Conservation (phyloP, 2,329 filamentous ascomycete genomes). For the Monosporascus sp. region DNA sequence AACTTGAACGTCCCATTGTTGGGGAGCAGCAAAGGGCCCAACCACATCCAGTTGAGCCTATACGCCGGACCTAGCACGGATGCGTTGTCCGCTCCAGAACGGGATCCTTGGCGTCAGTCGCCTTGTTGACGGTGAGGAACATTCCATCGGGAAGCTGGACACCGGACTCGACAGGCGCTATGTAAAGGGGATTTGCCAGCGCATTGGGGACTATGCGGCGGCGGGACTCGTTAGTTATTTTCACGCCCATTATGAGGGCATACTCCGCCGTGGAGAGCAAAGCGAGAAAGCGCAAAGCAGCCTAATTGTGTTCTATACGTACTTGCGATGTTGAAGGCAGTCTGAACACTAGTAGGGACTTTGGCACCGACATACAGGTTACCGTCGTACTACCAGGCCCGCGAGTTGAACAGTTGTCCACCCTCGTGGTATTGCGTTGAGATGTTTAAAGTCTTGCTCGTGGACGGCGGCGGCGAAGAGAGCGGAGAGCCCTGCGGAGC, state of each 20-base stretch:
- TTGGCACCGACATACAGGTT: conserved; percentile 8
- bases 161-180: conserved; percentile 1
- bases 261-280: background rate
- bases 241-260: too few relatives aligned
- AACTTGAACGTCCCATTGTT: background rate
- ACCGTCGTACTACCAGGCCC: conserved; percentile 13
- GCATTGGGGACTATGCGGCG: conserved; percentile 4
- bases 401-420: conserved; percentile 1
- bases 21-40: conserved; percentile 4
- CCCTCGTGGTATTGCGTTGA: conserved; percentile 4
- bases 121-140: conserved; percentile 14
- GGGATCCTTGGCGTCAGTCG: conserved; percentile 4
- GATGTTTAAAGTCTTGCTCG: conserved; percentile 4
- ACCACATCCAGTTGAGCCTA: conserved; percentile 10
- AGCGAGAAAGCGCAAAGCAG: background rate
- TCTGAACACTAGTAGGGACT: conserved; percentile 9
- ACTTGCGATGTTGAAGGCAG: conserved; percentile 13
- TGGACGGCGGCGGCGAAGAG: background rate
- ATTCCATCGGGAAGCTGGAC: conserved; percentile 7
- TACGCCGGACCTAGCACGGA: conserved; percentile 6
- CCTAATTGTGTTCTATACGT: too few relatives aligned
- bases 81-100: conserved; percentile 10
- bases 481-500: too few relatives aligned
- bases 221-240: background rate
- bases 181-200: conserved; percentile 10